Conservation (phyloP, 2,329 filamentous ascomycete species). For the Paracamarosporium sp. region DNA sequence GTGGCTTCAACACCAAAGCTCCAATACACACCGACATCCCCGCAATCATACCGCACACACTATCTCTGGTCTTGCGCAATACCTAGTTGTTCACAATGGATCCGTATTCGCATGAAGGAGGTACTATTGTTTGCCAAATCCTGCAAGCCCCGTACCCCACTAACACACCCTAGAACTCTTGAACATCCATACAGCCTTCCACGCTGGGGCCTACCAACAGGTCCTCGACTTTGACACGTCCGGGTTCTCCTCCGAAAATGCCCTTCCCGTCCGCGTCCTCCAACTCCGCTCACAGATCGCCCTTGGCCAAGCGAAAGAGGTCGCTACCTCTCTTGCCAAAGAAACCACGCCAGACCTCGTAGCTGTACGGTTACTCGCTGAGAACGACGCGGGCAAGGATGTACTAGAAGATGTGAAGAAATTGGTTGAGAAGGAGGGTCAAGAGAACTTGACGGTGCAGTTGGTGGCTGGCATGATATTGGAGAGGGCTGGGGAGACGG, state of each 20-base stretch:
- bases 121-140: slow-evolving; percentile 43
- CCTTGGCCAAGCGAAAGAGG: slow-evolving; percentile 76
- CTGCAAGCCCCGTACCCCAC: slow-evolving; percentile 8
- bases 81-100: slow-evolving; percentile 47
- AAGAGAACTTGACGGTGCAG: slow-evolving; percentile 79
- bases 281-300: slow-evolving; percentile 84
- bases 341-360: slow-evolving; percentile 72
- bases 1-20: slow-evolving; percentile 10
- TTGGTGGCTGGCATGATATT: slow-evolving; percentile 82
- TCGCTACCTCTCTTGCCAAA: slow-evolving; percentile 71
- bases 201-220: slow-evolving; percentile 82
- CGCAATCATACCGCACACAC: background rate
- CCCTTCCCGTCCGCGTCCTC: slow-evolving; percentile 76
- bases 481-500: slow-evolving; percentile 79
- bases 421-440: slow-evolving; percentile 69
- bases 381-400: slow-evolving; percentile 56
- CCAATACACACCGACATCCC: background rate
- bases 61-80: background rate
- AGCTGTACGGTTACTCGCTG: slow-evolving; percentile 78
- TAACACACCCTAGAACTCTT: slow-evolving; percentile 62
- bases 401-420: slow-evolving; percentile 68
- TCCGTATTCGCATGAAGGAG: slow-evolving; percentile 69
- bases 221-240: slow-evolving; percentile 87
- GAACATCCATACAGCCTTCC: slow-evolving; percentile 71
- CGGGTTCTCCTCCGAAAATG: slow-evolving; percentile 79